Conservation (phyloP, 305 asterid genomes). For the Fraxinus latifolia region DNA sequence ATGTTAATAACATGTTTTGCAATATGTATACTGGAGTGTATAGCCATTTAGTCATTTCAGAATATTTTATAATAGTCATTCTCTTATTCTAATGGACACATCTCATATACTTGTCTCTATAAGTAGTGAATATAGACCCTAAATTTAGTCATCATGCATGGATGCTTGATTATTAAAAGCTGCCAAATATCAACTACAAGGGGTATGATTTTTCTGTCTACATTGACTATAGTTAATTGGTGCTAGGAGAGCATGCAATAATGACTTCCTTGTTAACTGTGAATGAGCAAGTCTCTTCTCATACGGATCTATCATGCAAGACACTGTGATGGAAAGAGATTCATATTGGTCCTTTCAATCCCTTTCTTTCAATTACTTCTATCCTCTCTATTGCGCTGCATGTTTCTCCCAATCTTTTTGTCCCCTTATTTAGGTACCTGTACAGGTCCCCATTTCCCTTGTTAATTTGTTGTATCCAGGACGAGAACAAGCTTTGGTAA, state of each 20-base stretch:
- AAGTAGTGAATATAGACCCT: neutral
- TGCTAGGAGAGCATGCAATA: constrained; percentile 2
- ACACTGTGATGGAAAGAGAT: neutral
- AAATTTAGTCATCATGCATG: neutral
- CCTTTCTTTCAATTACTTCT: neutral
- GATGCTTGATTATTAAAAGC: constrained; percentile 3
- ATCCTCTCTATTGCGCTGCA: neutral
- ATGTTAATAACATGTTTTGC: neutral
- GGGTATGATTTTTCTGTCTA: neutral
- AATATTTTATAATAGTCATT: neutral
- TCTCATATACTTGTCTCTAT: neutral
- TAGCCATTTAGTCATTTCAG: neutral
- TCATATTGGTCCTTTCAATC: neutral
- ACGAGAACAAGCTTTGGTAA: neutral
- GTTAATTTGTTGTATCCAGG: neutral
- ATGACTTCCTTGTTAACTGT: neutral
- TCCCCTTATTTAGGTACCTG: neutral
- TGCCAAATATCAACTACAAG: neutral
- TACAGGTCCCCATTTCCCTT: neutral
- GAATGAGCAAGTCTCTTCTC: constrained; percentile 10
- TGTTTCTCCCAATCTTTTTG: neutral
- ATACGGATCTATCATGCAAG: constrained; percentile 10
- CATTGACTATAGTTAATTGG: neutral
- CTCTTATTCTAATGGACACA: neutral
- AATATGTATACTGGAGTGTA: neutral